phyloP scores from a whole-genome alignment of 2,329 filamentous ascomycete genomes.

The Amylocarpus encephaloides region DNA sequence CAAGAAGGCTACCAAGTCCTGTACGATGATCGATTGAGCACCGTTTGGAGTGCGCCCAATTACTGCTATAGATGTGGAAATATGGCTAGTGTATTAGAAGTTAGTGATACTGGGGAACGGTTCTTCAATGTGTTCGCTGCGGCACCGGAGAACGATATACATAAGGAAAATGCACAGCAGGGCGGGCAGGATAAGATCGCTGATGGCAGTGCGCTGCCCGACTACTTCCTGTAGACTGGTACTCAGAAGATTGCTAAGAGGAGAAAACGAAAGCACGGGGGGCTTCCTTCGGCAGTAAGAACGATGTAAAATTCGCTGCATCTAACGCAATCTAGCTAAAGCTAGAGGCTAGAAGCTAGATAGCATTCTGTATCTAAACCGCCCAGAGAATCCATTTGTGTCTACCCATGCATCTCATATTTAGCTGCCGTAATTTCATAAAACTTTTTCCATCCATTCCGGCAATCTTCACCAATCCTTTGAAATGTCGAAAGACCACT shows the following conservation, averaged over 20 bases:
- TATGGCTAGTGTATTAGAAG: conserved; percentile 93
- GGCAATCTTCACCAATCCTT: conserved; percentile 73
- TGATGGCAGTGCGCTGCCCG: conserved; percentile 57
- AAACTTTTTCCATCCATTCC: conserved; percentile 1
- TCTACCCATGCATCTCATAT: conserved; percentile 3
- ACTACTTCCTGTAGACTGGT: conserved; percentile 58
- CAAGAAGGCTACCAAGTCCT: conserved; percentile 97
- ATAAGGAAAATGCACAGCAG: conserved; percentile 84
- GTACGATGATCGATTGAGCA: conserved; percentile 90
- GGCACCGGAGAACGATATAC: conserved; percentile 88
- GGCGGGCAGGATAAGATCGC: conserved; percentile 64
- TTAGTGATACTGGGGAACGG: conserved; percentile 84
- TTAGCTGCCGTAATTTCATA: conserved; percentile 7
- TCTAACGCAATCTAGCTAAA: neutral
- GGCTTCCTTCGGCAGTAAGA: neutral
- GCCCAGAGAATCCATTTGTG: neutral
- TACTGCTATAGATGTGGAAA: conserved; percentile 86
- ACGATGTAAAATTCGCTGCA: neutral
- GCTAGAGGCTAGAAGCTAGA: neutral
- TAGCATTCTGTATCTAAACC: neutral
- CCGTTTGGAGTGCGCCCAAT: conserved; percentile 94
- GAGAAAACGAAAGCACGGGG: neutral
- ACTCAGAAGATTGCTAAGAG: neutral
- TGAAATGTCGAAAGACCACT: conserved; percentile 93
- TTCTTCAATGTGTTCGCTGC: conserved; percentile 99